These are phyloP conservation scores for Claviceps arundinis DNA, from an alignment of 2,329 filamentous ascomycete species.

Conservation along the genomic window DNA sequence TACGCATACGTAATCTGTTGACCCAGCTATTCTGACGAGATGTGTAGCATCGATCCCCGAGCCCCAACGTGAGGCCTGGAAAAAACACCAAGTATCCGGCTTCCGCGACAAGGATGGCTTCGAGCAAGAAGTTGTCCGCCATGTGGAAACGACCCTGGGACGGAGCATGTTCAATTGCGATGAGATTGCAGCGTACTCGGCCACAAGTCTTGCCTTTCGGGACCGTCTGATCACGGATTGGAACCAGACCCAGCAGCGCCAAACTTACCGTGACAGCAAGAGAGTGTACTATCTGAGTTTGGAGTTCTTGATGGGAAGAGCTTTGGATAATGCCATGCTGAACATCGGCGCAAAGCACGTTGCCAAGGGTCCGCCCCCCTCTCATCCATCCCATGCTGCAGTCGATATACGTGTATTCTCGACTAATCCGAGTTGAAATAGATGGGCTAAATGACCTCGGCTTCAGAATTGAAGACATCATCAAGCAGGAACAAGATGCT, in stretches of 20 bases:
- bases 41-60: slow-evolving; percentile 67
- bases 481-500: slow-evolving; percentile 89
- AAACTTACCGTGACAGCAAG: slow-evolving; percentile 84
- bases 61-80: slow-evolving; percentile 71
- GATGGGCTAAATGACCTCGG: slow-evolving; percentile 79
- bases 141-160: slow-evolving; percentile 92
- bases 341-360: slow-evolving; percentile 81
- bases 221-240: slow-evolving; percentile 88
- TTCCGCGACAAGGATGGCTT: slow-evolving; percentile 78
- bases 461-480: slow-evolving; percentile 93
- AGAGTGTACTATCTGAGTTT: slow-evolving; percentile 94
- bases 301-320: slow-evolving; percentile 94
- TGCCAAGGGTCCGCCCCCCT: slow-evolving; percentile 52
- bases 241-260: slow-evolving; percentile 96
- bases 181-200: slow-evolving; percentile 83
- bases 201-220: slow-evolving; percentile 81
- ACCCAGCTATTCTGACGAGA: not conserved
- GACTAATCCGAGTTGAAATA: slow-evolving; percentile 20
- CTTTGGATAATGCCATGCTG: slow-evolving; percentile 96
- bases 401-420: not conserved
- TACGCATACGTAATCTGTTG: no score
- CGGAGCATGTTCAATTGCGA: slow-evolving; percentile 98
- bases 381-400: not conserved
- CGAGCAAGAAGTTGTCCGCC: slow-evolving; percentile 73
- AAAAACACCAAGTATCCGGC: slow-evolving; percentile 45